Base-by-base conservation (phyloP, 75 land plant species). In the Cunninghamia lanceolata region DNA sequence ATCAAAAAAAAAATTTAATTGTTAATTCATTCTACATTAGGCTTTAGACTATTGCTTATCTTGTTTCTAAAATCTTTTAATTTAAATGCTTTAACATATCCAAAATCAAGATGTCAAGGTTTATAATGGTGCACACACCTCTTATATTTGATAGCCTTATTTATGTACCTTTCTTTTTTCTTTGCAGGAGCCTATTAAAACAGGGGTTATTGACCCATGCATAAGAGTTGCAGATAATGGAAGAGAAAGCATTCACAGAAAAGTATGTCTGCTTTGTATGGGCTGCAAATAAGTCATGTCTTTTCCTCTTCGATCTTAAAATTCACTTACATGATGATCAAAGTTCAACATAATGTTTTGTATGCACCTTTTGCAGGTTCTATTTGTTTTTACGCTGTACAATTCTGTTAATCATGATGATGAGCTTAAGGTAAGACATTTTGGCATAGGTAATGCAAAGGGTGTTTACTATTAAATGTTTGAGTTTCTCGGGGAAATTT, bases 161-260 rank as follows among this genome's bases (percentile, higher is more conserved):
- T 59, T 77, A 35, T 77, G 8, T 4, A 15, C 40, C 40, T 36
- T 77, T 36, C 16, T 35, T 59, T 2, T 30, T 89, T 21, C 28
- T 87, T 87, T 30, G 43, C 91, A 97, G 99, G 96, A 91, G 19
- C 93, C 99, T 45, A 28, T 90, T n/a, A 93, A 90, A 88, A 96
- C 93, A 86, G 98, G 96, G 86, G 50, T 90, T 19, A 93, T 97
- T 68, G 94, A 97, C 84, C 91, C 93, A 13, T 93, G 89, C 88
- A 92, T 94, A 80, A 91, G 96, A 19, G 96, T 97, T 2, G 88
- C 89, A 28, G 98, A 97, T 75, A 95, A 94, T 87, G 99, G 98
- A 76, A 90, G 96, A 85, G 95, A 94, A 87, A 91, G 82, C 84
- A 53, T 93, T 54, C 89, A 92, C 46, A 93, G 92, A 82, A 92